A percentile compares a stretch with the other conserved stretches of the same genome.
Evolutionary conservation across 176 grass and related monocot genomes (phyloP).

Genomic region (Eleusine indica): DNA sequence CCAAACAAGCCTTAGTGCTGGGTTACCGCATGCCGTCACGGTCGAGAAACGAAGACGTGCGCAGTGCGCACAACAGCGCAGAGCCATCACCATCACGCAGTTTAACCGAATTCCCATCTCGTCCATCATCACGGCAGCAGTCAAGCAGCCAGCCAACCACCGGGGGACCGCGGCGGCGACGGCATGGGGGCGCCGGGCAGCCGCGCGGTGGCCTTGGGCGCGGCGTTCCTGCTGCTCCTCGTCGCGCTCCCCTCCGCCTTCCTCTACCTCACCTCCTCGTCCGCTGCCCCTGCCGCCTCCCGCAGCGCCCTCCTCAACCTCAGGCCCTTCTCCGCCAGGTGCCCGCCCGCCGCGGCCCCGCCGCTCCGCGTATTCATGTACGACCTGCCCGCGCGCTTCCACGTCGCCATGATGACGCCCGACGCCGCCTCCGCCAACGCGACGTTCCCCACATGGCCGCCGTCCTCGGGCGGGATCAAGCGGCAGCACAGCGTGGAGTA

Average conservation of each 20-base stretch:
- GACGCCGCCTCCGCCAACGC: background rate
- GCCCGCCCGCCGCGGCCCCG: slow-evolving; percentile 37
- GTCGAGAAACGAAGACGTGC: background rate
- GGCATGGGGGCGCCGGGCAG: slow-evolving; percentile 43
- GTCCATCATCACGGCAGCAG: background rate
- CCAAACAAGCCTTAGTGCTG: background rate
- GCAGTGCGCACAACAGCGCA: background rate
- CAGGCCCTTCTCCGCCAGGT: slow-evolving; percentile 45
- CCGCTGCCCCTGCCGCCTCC: slow-evolving; percentile 41
- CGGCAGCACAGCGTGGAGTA: slow-evolving; percentile 96
- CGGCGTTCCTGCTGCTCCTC: slow-evolving; percentile 55
- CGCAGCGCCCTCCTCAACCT: slow-evolving; percentile 48
- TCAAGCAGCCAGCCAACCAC: background rate
- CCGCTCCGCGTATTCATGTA: slow-evolving; percentile 85
- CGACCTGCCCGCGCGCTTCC: slow-evolving; percentile 77
- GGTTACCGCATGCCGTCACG: background rate
- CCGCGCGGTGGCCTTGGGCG: slow-evolving; percentile 51
- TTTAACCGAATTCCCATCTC: background rate
- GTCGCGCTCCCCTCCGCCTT: slow-evolving; percentile 55
- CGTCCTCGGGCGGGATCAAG: slow-evolving; percentile 64
- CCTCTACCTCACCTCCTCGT: slow-evolving; percentile 64
- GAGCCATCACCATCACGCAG: background rate
- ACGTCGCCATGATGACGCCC: slow-evolving; percentile 71
- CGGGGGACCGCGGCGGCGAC: background rate
- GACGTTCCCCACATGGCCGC: slow-evolving; percentile 69